phyloP scores from a whole-genome alignment of 305 asterid genomes.

The Withania somnifera region DNA sequence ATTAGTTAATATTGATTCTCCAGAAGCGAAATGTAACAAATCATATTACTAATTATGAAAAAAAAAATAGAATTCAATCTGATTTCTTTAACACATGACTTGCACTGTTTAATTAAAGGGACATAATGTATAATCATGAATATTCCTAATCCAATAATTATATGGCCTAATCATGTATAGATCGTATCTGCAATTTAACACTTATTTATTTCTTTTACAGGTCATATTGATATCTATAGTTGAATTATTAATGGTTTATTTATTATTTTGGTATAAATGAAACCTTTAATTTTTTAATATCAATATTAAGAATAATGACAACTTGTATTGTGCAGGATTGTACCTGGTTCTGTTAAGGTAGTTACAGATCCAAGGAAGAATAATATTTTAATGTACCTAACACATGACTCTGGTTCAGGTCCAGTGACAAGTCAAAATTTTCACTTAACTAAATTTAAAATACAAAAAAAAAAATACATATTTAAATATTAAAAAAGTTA shows the following conservation, averaged over 20 bases:
- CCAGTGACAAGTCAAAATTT: neutral
- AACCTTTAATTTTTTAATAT: neutral
- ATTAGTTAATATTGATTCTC: neutral
- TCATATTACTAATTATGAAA: no score
- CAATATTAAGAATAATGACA: neutral
- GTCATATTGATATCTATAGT: neutral
- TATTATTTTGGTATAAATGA: conserved; percentile 7
- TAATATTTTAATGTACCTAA: neutral
- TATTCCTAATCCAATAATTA: neutral
- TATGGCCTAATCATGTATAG: neutral
- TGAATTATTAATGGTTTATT: neutral
- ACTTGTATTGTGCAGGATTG: neutral
- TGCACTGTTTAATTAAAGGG: conserved; percentile 12
- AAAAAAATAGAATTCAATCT: no score
- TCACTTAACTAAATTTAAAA: neutral
- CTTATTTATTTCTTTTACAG: neutral
- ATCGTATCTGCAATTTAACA: neutral
- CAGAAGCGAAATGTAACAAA: neutral
- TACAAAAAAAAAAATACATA: neutral
- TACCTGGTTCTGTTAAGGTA: neutral
- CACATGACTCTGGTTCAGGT: neutral
- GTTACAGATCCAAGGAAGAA: conserved; percentile 6
- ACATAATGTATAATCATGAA: neutral
- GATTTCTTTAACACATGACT: neutral
- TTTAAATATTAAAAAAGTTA: neutral